These are phyloP conservation scores for Emmonsiellopsis sp. DNA, from an alignment of 2,329 filamentous ascomycete genomes.

Conservation along the genomic window DNA sequence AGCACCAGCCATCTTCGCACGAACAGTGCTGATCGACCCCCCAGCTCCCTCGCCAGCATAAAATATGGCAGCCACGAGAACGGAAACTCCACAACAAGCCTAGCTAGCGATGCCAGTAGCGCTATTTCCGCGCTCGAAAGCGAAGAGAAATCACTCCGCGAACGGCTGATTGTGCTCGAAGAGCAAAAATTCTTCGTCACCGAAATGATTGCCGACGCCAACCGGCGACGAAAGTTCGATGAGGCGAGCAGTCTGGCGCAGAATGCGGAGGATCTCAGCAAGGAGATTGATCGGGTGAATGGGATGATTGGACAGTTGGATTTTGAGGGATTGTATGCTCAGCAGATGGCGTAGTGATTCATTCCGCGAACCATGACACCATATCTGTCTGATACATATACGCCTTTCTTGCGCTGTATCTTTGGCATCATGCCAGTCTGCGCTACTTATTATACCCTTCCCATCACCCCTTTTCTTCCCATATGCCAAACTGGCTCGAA, in stretches of 20 bases:
- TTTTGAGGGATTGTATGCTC: conserved; percentile 44
- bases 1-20: conserved; percentile 7
- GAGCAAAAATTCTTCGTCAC: conserved; percentile 86
- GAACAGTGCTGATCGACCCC: conserved; percentile 19
- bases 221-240: conserved; percentile 69
- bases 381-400: no score
- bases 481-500: no score
- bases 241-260: conserved; percentile 71
- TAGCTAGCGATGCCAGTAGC: conserved; percentile 46
- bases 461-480: no score
- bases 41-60: conserved; percentile 48
- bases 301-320: conserved; percentile 60
- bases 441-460: no score
- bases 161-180: conserved; percentile 73
- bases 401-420: no score
- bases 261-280: conserved; percentile 73
- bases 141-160: conserved; percentile 74
- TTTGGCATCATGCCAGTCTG: no score
- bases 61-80: conserved; percentile 47
- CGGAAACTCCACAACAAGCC: conserved; percentile 40
- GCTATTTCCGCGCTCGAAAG: conserved; percentile 61
- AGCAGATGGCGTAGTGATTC: not conserved
- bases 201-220: conserved; percentile 72
- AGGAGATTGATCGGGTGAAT: conserved; percentile 62
- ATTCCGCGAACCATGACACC: not conserved